These are phyloP conservation scores for Fomitopsis palustris DNA, from an alignment of 1,284 basidiomycete genomes.

Conservation along the genomic window DNA sequence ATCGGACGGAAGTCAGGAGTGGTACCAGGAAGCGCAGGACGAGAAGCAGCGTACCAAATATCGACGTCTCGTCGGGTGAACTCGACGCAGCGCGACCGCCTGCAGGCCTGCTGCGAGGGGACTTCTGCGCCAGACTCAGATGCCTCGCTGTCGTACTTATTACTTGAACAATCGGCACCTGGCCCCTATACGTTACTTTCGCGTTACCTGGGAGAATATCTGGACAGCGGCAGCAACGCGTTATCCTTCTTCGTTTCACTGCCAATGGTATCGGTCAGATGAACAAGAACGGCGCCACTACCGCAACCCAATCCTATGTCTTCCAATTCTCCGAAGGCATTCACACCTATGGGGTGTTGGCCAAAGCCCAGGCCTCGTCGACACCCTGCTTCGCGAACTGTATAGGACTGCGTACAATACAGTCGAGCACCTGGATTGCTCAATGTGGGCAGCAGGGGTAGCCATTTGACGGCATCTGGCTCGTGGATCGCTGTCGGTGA, in stretches of 20 bases:
- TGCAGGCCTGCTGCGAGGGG: neutral
- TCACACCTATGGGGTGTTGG: neutral
- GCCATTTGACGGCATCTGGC: neutral
- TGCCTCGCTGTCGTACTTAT: neutral
- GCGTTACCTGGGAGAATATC: neutral
- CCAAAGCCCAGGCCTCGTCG: neutral
- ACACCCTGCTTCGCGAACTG: constrained; percentile 8
- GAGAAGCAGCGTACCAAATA: constrained; percentile 7
- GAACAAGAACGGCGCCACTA: neutral
- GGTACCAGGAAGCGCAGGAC: constrained; percentile 10
- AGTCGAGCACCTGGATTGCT: neutral
- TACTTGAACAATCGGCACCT: constrained; percentile 2
- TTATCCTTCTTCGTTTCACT: neutral
- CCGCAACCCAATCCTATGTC: neutral
- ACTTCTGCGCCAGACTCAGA: constrained; percentile 6
- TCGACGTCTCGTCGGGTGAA: constrained; percentile 11
- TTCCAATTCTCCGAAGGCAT: neutral
- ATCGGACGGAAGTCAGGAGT: constrained; percentile 1
- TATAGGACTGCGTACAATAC: neutral
- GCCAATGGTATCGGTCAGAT: neutral
- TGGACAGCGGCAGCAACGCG: neutral
- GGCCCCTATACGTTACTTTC: neutral
- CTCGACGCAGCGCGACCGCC: constrained; percentile 9
- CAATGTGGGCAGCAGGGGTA: neutral
- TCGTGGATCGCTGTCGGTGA: neutral